These are phyloP conservation scores for Sclerotinia trifoliorum DNA, from an alignment of 2,329 filamentous ascomycete genomes.

Conservation along the genomic window DNA sequence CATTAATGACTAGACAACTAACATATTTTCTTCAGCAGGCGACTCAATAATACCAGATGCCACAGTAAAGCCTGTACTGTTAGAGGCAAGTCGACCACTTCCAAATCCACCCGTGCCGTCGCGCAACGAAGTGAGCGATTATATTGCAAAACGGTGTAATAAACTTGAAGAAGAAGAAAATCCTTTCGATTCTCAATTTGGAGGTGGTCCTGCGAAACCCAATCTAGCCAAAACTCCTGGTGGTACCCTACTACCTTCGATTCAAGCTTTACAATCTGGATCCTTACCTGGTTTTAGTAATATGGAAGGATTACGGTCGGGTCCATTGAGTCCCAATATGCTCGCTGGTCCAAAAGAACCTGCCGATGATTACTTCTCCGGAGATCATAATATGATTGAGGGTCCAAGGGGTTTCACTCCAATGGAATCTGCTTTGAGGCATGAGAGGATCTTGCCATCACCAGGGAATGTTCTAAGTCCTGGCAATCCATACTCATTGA, in stretches of 20 bases:
- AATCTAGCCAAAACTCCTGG: slow-evolving; percentile 74
- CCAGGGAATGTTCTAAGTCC: slow-evolving; percentile 62
- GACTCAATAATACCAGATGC: background rate
- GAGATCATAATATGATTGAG: slow-evolving; percentile 57
- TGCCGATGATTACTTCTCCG: slow-evolving; percentile 78
- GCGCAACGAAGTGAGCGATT: slow-evolving; percentile 59
- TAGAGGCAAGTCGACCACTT: background rate
- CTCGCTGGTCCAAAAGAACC: slow-evolving; percentile 70
- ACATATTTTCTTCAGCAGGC: background rate
- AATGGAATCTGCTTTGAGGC: slow-evolving; percentile 91
- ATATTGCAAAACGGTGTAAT: slow-evolving; percentile 48
- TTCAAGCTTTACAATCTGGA: slow-evolving; percentile 87
- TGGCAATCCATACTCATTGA: slow-evolving; percentile 69
- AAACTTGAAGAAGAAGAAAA: slow-evolving; percentile 79
- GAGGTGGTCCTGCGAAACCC: slow-evolving; percentile 44
- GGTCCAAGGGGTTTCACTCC: slow-evolving; percentile 70
- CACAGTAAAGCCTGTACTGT: background rate
- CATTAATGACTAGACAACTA: background rate
- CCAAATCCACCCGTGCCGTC: slow-evolving; percentile 48
- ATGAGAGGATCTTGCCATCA: slow-evolving; percentile 41
- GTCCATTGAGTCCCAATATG: slow-evolving; percentile 95
- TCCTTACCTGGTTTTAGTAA: slow-evolving; percentile 70
- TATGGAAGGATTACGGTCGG: slow-evolving; percentile 84
- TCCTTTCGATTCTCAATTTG: slow-evolving; percentile 93
- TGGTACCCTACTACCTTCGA: slow-evolving; percentile 78